A percentile compares a stretch with the other conserved stretches of the same genome.
phyloP scores from a whole-genome alignment of 2,329 filamentous ascomycete genomes.

The Scorias spongiosa region DNA sequence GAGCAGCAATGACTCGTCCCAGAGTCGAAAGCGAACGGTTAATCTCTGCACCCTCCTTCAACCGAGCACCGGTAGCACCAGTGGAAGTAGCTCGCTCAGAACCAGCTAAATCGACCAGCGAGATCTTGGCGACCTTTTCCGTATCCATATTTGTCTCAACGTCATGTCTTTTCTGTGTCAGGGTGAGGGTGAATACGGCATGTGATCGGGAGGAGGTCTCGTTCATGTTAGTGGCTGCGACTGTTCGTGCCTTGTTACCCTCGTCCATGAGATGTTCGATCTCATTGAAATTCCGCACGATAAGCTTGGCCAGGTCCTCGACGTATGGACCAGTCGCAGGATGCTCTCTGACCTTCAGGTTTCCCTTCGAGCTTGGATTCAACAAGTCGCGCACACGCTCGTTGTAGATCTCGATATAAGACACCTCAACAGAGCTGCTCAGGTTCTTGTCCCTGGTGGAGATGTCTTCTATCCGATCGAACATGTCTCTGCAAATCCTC shows the following conservation, averaged over 20 bases:
- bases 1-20: slow-evolving; percentile 88
- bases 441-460: slow-evolving; percentile 57
- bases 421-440: slow-evolving; percentile 89
- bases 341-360: slow-evolving; percentile 93
- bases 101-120: slow-evolving; percentile 90
- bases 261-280: slow-evolving; percentile 98
- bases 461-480: slow-evolving; percentile 61
- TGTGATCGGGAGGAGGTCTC: slow-evolving; percentile 97
- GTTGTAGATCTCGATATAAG: slow-evolving; percentile 98
- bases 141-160: slow-evolving; percentile 89
- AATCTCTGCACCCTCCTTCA: slow-evolving; percentile 98
- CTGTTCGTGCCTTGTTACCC: slow-evolving; percentile 95
- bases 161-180: slow-evolving; percentile 88
- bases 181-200: slow-evolving; percentile 89
- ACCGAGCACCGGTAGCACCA: slow-evolving; percentile 79
- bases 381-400: slow-evolving; percentile 89
- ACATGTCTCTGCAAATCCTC: slow-evolving; percentile 95
- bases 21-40: slow-evolving; percentile 92
- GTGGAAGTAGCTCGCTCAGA: slow-evolving; percentile 96
- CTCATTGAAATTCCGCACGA: slow-evolving; percentile 83
- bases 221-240: slow-evolving; percentile 99
- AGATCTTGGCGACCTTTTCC: slow-evolving; percentile 96
- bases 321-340: slow-evolving; percentile 96
- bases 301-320: slow-evolving; percentile 89
- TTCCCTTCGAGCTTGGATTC: slow-evolving; percentile 89